These are phyloP conservation scores for Sporothrix pseudoabietina DNA, from an alignment of 2,329 filamentous ascomycete genomes.

Conservation along the genomic window DNA sequence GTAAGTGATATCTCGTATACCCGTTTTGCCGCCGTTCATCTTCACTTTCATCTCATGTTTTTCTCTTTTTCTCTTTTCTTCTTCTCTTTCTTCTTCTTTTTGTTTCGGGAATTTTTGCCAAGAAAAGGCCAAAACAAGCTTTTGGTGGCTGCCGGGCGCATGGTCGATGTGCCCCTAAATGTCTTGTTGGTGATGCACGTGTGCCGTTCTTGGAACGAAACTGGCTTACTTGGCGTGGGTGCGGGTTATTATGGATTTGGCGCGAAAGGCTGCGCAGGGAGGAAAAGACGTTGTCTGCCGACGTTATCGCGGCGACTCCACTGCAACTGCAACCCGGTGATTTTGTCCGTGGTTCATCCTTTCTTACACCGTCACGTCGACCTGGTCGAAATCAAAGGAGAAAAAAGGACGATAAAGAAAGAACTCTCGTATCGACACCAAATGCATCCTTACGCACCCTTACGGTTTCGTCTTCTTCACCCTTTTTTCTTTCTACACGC, in stretches of 20 bases:
- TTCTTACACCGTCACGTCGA: not conserved
- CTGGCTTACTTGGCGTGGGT: not conserved
- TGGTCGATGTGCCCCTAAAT: no score
- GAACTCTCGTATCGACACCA: not conserved
- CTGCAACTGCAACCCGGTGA: not conserved
- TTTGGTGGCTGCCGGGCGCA: not conserved
- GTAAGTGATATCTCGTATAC: no score
- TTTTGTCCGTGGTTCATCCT: not conserved
- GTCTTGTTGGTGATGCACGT: not conserved
- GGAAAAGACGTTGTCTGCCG: not conserved
- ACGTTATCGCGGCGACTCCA: not conserved
- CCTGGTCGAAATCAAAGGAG: not conserved
- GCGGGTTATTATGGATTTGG: not conserved
- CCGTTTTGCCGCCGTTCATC: no score
- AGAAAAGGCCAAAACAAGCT: not conserved
- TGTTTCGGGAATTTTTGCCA: not conserved
- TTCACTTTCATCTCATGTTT: no score
- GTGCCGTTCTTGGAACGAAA: slow-evolving; percentile 10
- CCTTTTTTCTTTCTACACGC: not conserved
- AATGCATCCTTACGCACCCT: not conserved
- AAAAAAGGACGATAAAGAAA: not conserved
- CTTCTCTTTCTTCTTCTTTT: no score
- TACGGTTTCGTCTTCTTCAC: not conserved
- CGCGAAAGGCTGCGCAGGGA: not conserved
- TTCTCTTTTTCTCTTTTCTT: no score